These are phyloP conservation scores for Plenodomus biglobosus DNA, from an alignment of 2,329 filamentous ascomycete species.

Conservation along the genomic window DNA sequence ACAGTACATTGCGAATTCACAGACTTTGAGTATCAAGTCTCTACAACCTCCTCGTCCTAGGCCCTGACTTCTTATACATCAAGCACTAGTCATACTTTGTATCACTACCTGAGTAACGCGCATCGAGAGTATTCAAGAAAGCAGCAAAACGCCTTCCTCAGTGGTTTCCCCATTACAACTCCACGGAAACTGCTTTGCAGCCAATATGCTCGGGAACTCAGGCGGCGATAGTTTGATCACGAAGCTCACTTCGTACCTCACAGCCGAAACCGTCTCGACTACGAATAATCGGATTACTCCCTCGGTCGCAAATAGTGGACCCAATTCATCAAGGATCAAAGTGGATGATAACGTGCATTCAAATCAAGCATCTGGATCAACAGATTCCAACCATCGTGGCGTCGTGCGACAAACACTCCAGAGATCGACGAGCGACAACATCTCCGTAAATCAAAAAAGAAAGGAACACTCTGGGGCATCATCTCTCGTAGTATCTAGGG, in stretches of 20 bases:
- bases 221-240: constrained; percentile 4
- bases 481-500: background rate
- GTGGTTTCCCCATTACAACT: background rate
- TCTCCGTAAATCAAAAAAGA: background rate
- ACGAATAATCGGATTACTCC: background rate
- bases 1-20: too few species aligned
- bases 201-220: constrained; percentile 1
- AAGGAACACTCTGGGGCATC: background rate
- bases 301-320: background rate
- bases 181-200: background rate
- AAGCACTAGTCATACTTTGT: background rate
- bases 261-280: background rate
- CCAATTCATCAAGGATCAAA: background rate
- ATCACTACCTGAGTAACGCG: background rate
- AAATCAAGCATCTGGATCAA: background rate
- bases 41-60: background rate
- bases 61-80: background rate
- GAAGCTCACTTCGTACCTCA: constrained; percentile 6
- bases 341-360: background rate
- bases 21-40: too few species aligned
- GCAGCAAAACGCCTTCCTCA: background rate
- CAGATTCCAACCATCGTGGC: background rate
- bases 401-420: background rate
- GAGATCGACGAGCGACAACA: constrained; percentile 2
- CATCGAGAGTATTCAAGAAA: background rate